Evolutionary conservation across 208 protist genomes (phyloP), one percentile per base, ranked within the genome.

Genomic region (Endotrypanum monterogeii): DNA sequence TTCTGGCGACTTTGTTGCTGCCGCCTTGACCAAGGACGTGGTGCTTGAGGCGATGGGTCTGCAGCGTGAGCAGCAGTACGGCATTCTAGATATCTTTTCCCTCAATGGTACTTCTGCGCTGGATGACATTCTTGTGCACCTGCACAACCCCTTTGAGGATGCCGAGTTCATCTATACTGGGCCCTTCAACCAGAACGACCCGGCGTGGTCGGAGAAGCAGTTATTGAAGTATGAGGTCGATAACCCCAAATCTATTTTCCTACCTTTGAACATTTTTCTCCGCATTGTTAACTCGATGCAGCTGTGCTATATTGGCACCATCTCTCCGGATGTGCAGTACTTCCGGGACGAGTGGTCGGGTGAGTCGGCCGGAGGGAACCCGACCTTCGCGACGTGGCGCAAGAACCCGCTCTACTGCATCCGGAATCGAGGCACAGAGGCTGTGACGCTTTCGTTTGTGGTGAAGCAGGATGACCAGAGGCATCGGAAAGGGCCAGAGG

Each of bases 101-200:
- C 83, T 94, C 16, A 86, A 78, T 32, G 89, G 89, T 9, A 85
- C 89, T 23, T 92, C 87, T 0, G 71, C 78, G 8, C 69, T 91
- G 8, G 79, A 85, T 60, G 88, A 92, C 67, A 90, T 94, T 46
- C 79, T 91, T 7, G 56, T 94, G 7, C 87, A 87, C 69, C 30
- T 94, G 66, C 79, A 90, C 82, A 92, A 92, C 74, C 90, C 89
- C n/a, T 94, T 94, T 65, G 90, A 92, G 51, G 90, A 94, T 50
- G 85, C 91, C 1, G 86, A 91, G 72, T 94, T 83, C 65, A 52
- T 66, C 20, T 94, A 94, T 78, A 82, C 44, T 12, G 90, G 90
- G 3, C 85, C 90, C 18, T 75, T 94, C 57, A 87, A 89, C 83
- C 37, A 16, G 35, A 79, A 80, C 6, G 90, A 94, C 60, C 63